Conservation (phyloP, 495 filamentous ascomycete species). For the Stereocaulon alpinum region DNA sequence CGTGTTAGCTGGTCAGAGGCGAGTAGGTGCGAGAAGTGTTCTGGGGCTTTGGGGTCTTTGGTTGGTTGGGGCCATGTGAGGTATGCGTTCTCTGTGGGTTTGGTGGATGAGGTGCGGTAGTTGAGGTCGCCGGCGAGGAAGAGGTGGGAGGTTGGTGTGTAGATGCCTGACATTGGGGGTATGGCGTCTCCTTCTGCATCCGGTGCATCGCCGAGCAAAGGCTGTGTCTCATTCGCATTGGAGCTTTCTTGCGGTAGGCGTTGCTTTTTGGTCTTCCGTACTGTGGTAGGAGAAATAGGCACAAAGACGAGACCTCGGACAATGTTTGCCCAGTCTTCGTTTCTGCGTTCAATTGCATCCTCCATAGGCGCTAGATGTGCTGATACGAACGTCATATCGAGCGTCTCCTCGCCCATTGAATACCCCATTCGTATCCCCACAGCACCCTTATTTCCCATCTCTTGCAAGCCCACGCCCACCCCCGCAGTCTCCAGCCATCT, state of each 20-base stretch:
- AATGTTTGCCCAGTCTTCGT: conserved; percentile 76
- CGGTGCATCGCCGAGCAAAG: conserved; percentile 29
- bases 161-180: conserved; percentile 42
- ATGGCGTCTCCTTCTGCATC: conserved; percentile 15
- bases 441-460: conserved; percentile 93
- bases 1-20: conserved; percentile 63
- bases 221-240: conserved; percentile 34
- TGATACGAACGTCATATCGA: conserved; percentile 70
- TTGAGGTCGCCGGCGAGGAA: conserved; percentile 90
- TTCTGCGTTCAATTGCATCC: conserved; percentile 54
- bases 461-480: conserved; percentile 68
- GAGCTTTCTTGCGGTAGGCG: conserved; percentile 12
- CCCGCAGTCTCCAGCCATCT: conserved; percentile 55
- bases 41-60: conserved; percentile 34
- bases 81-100: conserved; percentile 43
- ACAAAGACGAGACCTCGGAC: conserved; percentile 67
- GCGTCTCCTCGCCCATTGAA: conserved; percentile 30
- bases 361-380: conserved; percentile 90
- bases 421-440: conserved; percentile 65
- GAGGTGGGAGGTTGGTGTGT: conserved; percentile 61
- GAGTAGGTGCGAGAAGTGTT: conserved; percentile 54
- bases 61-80: conserved; percentile 51
- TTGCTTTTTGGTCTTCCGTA: conserved; percentile 4
- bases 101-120: conserved; percentile 64
- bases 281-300: conserved; percentile 9